Evolutionary conservation across 345 rosid species (phyloP).

Genomic region (Ricinus communis): DNA sequence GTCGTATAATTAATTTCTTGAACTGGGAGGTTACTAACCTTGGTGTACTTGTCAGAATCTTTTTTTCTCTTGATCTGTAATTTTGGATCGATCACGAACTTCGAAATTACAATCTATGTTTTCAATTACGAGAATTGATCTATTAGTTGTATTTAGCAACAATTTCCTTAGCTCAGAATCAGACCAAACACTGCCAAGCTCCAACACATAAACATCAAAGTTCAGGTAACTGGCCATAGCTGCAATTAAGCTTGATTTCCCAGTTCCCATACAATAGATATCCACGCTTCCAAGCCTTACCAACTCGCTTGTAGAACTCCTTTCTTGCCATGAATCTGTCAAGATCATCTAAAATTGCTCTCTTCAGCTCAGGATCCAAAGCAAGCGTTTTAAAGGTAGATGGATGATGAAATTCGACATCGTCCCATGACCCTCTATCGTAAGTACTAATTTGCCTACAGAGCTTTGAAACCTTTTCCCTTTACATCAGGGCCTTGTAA

Average conservation of each 20-base stretch:
- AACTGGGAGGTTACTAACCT: too few relatives aligned
- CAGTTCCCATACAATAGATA: neutral
- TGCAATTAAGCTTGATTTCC: neutral
- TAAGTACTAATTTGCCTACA: neutral
- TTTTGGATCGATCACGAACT: neutral
- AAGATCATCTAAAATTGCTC: neutral
- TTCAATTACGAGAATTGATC: neutral
- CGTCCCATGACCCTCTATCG: neutral
- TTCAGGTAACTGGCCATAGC: neutral
- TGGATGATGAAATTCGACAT: neutral
- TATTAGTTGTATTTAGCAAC: constrained; percentile 2
- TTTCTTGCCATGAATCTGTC: neutral
- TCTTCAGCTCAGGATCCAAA: neutral
- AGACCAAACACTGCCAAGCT: neutral
- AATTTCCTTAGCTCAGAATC: neutral
- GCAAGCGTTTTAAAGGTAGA: neutral
- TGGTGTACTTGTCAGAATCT: neutral
- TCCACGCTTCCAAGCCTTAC: neutral
- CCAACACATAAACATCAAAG: neutral
- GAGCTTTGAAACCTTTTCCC: neutral
- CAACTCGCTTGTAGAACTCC: neutral
- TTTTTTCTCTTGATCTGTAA: neutral
- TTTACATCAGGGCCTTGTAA: neutral
- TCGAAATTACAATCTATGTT: neutral
- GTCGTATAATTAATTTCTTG: too few relatives aligned